Base-by-base conservation (phyloP, 83 land plant genomes). In the Picea abies region DNA sequence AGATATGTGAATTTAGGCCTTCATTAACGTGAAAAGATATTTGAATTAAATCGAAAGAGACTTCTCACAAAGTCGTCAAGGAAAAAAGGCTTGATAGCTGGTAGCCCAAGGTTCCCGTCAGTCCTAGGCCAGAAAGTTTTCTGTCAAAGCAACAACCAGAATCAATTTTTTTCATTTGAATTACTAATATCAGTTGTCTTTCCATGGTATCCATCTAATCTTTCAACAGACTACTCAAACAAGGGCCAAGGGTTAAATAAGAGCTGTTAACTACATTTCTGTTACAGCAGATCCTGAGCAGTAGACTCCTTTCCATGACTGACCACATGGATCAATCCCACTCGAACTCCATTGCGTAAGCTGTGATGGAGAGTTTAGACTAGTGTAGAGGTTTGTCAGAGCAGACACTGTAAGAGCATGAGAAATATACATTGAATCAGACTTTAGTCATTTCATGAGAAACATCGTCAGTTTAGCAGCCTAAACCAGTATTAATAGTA, bases 261-360 rank as follows among this genome's bases (percentile, higher is more conserved):
- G 68, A 62, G 26, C 23, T 7, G 25, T 60, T 81, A 81, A 89
- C 39, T 80, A 94, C 96, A 94, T 88, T 86, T 87, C 85, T 22
- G 92, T 92, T 4, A 94, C 94, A 63, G 92, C 86, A 44, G 94
- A 84, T 58, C 90, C 92, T 4, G 88, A 83, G 82, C 96, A 94
- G 58, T 32, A 77, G 67, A 93, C 88, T 65, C 96, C 96, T 71
- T 90, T 79, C 94, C 96, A 94, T 8, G 78, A 52, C 2, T 89
- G 83, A 0, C 82, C 91, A 82, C 96, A 94, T 17, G 96, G 96
- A 78, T 94, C 96, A 78, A 91, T 92, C n/a, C 92, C 94, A 81
- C 84, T 87, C 23, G 89, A 67, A 76, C 78, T 84, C 97, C 97
- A 94, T 32, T 84, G 88, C 63, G 60, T 80, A 37, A 94, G 71